Percentiles rank a stretch among this genome's conserved stretches.
Conservation (phyloP, 371 early-diverging fungal species). For the Apophysomyces trapeziformis region DNA sequence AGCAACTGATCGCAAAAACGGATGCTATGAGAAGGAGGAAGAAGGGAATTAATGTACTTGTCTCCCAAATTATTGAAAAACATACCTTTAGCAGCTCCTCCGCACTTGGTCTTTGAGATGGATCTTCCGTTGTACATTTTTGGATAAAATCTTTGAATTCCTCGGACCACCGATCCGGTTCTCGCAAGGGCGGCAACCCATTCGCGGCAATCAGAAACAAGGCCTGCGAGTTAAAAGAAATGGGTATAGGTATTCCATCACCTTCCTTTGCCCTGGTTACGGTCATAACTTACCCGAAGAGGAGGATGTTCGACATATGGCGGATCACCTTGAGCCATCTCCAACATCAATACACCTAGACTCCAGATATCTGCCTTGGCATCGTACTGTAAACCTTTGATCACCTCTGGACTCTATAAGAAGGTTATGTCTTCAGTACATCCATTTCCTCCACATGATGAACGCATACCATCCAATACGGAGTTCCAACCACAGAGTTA, state of each 20-base stretch:
- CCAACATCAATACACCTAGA: conserved; percentile 80
- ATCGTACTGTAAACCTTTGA: conserved; percentile 77
- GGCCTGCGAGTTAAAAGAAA: conserved; percentile 31
- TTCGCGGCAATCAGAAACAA: conserved; percentile 58
- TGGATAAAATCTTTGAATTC: conserved; percentile 48
- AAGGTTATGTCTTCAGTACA: not conserved
- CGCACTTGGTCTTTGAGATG: conserved; percentile 39
- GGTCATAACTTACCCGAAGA: conserved; percentile 49
- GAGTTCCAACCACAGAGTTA: conserved; percentile 75
- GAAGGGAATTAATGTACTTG: not conserved
- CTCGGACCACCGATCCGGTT: conserved; percentile 48
- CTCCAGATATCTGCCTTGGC: conserved; percentile 91
- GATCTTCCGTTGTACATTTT: conserved; percentile 35
- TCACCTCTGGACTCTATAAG: conserved; percentile 85
- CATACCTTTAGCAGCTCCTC: conserved; percentile 48
- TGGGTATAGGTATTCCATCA: not conserved
- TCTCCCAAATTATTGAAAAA: not conserved
- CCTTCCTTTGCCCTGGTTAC: not conserved
- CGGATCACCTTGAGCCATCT: conserved; percentile 83
- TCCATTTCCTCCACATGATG: not conserved
- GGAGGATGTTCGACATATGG: conserved; percentile 75
- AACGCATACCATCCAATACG: conserved; percentile 87
- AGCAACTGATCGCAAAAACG: conserved; percentile 38
- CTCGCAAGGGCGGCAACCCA: conserved; percentile 48
- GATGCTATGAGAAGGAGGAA: conserved; percentile 28